These are phyloP conservation scores for Prunus mongolica DNA, from an alignment of 306 rosid species.

Conservation along the genomic window DNA sequence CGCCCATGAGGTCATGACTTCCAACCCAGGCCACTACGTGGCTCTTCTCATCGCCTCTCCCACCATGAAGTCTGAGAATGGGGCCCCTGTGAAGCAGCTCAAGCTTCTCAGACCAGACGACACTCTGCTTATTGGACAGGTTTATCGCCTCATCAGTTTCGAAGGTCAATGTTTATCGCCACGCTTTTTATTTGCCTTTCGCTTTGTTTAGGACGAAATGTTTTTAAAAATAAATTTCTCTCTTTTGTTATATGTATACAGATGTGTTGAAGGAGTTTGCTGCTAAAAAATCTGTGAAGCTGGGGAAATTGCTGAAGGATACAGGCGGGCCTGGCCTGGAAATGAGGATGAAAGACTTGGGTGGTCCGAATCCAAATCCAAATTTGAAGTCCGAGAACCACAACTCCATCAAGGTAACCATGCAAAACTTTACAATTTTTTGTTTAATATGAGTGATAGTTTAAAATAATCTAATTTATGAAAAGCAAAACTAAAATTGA, in stretches of 20 bases:
- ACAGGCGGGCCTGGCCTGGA: slow-evolving; percentile 44
- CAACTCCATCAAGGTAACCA: slow-evolving; percentile 30
- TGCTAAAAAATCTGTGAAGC: slow-evolving; percentile 74
- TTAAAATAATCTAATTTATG: too few relatives aligned
- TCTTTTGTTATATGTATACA: slow-evolving; percentile 4
- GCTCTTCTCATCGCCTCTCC: slow-evolving; percentile 54
- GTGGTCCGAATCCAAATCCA: slow-evolving; percentile 29
- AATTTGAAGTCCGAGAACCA: slow-evolving; percentile 22
- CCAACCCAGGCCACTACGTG: slow-evolving; percentile 85
- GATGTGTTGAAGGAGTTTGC: slow-evolving; percentile 94
- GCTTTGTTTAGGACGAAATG: not conserved
- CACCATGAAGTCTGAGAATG: slow-evolving; percentile 46
- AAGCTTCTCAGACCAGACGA: slow-evolving; percentile 92
- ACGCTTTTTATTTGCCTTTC: not conserved
- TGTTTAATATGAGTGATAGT: too few relatives aligned
- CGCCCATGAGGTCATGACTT: slow-evolving; percentile 67
- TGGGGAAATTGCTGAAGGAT: slow-evolving; percentile 66
- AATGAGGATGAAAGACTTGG: slow-evolving; percentile 35
- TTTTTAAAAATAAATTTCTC: not conserved
- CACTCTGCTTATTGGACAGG: slow-evolving; percentile 79
- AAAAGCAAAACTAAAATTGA: too few relatives aligned
- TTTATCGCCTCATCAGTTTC: slow-evolving; percentile 73
- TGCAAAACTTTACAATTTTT: not conserved
- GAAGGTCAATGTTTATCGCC: slow-evolving; percentile 42
- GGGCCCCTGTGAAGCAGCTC: slow-evolving; percentile 60